Evolutionary conservation across 495 filamentous ascomycete genomes (phyloP).

Genomic region (Glonium stellatum): DNA sequence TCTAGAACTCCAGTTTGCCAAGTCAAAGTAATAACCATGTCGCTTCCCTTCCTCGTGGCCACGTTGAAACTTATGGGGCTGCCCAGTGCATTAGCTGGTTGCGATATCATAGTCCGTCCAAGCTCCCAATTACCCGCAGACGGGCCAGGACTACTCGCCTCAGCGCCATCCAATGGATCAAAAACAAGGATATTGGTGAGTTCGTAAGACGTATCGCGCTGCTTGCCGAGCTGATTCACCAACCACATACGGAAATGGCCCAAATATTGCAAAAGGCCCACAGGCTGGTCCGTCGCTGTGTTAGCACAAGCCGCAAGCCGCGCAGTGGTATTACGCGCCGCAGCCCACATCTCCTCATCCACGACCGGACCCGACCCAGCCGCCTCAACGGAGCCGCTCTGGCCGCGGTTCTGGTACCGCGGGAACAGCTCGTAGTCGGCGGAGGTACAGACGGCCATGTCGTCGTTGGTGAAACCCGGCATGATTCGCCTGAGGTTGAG

Average conservation of each 20-base stretch:
- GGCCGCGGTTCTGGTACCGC: too few species aligned
- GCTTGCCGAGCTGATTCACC: constrained; percentile 2
- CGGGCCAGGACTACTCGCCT: not conserved
- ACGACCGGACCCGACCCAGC: not conserved
- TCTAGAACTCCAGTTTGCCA: constrained; percentile 27
- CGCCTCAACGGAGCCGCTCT: too few species aligned
- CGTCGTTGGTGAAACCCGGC: not conserved
- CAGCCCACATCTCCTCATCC: not conserved
- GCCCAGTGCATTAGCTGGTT: constrained; percentile 14
- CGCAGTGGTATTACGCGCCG: not conserved
- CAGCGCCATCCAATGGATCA: too few species aligned
- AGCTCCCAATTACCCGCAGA: not conserved
- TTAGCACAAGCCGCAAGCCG: not conserved
- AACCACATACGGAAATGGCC: constrained; percentile 14
- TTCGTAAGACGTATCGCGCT: constrained; percentile 8
- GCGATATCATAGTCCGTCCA: constrained; percentile 15
- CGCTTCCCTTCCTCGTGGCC: constrained; percentile 11
- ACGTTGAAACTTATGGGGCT: constrained; percentile 9
- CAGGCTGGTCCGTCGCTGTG: constrained; percentile 12
- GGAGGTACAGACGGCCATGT: not conserved
- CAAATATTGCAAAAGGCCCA: constrained; percentile 15
- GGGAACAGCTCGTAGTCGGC: constrained; percentile 2
- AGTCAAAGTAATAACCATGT: constrained; percentile 25
- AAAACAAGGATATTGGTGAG: constrained; percentile 12
- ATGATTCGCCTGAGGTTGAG: not conserved